These are phyloP conservation scores for Aphanomyces stellatus DNA, from an alignment of 352 stramenopile genomes.

Conservation along the genomic window DNA sequence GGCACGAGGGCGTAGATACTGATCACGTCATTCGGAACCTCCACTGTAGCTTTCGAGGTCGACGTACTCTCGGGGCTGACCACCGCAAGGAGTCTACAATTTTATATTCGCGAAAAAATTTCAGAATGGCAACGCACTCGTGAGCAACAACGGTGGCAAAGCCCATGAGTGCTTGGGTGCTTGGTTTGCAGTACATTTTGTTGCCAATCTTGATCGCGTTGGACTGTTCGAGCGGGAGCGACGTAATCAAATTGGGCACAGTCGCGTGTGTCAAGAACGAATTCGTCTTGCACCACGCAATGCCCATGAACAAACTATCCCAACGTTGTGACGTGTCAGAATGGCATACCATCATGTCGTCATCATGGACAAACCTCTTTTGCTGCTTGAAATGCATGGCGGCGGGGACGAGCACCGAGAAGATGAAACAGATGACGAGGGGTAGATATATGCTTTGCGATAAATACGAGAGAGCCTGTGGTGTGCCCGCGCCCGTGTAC, in stretches of 20 bases:
- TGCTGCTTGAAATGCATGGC: too few species aligned
- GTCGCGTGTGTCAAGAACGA: neutral
- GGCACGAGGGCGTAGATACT: too few species aligned
- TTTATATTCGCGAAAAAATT: too few species aligned
- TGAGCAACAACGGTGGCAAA: neutral
- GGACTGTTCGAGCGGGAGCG: neutral
- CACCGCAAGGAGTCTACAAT: too few species aligned
- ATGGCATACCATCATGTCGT: too few species aligned
- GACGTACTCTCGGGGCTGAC: too few species aligned
- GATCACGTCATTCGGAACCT: too few species aligned
- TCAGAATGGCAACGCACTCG: too few species aligned
- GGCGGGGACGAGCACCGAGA: neutral
- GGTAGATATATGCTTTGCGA: neutral
- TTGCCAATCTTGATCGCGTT: slow-evolving; percentile 13
- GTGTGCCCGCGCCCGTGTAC: neutral
- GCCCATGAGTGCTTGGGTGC: slow-evolving; percentile 12
- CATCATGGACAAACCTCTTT: too few species aligned
- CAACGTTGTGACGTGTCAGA: too few species aligned
- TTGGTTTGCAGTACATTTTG: slow-evolving; percentile 14
- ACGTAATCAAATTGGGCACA: slow-evolving; percentile 9
- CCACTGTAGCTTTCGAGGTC: too few species aligned
- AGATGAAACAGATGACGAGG: neutral
- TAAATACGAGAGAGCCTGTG: neutral
- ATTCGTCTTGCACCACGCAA: neutral
- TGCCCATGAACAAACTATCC: too few species aligned